Evolutionary conservation across 768 basidiomycete genomes (phyloP).

Genomic region (Boletus rex-veris): DNA sequence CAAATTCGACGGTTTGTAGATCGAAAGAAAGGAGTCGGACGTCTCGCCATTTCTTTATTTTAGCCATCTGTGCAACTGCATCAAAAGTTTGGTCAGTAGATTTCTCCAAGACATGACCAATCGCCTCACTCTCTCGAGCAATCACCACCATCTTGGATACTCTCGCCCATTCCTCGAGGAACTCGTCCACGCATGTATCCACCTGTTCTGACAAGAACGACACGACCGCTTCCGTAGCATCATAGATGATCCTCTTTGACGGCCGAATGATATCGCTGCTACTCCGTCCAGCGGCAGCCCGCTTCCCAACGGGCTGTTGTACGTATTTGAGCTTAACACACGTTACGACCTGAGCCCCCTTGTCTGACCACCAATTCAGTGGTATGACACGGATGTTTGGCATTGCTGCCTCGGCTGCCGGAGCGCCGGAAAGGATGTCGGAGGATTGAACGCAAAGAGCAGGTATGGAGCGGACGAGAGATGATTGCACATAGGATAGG

Average conservation of each 20-base stretch:
- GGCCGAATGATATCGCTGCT: conserved; percentile 65
- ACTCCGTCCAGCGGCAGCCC: conserved; percentile 49
- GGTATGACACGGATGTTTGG: conserved; percentile 87
- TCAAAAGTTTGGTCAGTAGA: background rate
- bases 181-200: conserved; percentile 84
- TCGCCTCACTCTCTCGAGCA: conserved; percentile 72
- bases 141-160: conserved; percentile 94
- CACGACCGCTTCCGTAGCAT: conserved; percentile 83
- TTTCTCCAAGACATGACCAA: background rate
- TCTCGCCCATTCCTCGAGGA: conserved; percentile 88
- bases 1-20: conserved; percentile 87
- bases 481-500: conserved; percentile 60
- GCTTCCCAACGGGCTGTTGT: conserved; percentile 77
- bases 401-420: conserved; percentile 90
- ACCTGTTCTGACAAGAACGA: conserved; percentile 86
- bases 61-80: conserved; percentile 80
- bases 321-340: conserved; percentile 90
- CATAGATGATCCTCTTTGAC: conserved; percentile 85
- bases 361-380: conserved; percentile 87
- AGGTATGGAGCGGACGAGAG: conserved; percentile 74
- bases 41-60: conserved; percentile 65
- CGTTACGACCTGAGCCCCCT: conserved; percentile 77
- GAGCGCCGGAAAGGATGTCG: conserved; percentile 77
- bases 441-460: conserved; percentile 79
- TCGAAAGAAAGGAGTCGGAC: conserved; percentile 87